A percentile compares a stretch with the other conserved stretches of the same genome.
Evolutionary conservation across 768 basidiomycete genomes (phyloP).

Genomic region (Sporobolomyces phaffii): DNA sequence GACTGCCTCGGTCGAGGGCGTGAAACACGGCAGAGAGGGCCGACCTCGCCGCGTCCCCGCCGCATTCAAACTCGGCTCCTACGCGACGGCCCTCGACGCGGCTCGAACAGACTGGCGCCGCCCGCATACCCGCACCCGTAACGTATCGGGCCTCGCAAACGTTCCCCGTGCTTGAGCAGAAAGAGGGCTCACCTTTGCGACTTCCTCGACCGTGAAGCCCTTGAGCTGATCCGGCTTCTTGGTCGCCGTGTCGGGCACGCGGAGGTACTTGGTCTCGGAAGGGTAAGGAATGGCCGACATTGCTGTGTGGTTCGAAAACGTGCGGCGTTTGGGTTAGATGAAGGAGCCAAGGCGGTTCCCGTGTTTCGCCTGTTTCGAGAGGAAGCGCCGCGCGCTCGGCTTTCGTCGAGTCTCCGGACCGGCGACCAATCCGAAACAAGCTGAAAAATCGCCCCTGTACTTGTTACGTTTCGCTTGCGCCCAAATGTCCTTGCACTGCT

Average conservation of each 20-base stretch:
- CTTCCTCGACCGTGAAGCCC: conserved; percentile 21
- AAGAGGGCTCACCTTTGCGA: conserved; percentile 28
- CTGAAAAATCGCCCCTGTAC: too few species aligned
- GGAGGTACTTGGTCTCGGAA: conserved; percentile 30
- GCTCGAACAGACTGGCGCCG: background rate
- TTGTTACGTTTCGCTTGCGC: too few species aligned
- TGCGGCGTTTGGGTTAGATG: background rate
- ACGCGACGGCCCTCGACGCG: background rate
- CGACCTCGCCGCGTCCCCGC: too few species aligned
- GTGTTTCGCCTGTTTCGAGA: background rate
- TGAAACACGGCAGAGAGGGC: too few species aligned
- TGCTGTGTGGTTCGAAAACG: background rate
- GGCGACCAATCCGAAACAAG: too few species aligned
- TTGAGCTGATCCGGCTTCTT: conserved; percentile 23
- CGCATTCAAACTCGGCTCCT: background rate
- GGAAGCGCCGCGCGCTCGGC: too few species aligned
- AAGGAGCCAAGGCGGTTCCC: background rate
- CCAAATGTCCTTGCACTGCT: too few species aligned
- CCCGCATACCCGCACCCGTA: too few species aligned
- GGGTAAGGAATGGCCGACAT: conserved; percentile 1
- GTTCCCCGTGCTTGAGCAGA: too few species aligned
- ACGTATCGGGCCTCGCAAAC: too few species aligned
- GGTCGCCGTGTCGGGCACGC: conserved; percentile 24
- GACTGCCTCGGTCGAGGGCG: background rate
- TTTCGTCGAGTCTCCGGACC: too few species aligned